Evolutionary conservation across 768 basidiomycete species (phyloP).

Genomic region (Albatrellus ellisii): DNA sequence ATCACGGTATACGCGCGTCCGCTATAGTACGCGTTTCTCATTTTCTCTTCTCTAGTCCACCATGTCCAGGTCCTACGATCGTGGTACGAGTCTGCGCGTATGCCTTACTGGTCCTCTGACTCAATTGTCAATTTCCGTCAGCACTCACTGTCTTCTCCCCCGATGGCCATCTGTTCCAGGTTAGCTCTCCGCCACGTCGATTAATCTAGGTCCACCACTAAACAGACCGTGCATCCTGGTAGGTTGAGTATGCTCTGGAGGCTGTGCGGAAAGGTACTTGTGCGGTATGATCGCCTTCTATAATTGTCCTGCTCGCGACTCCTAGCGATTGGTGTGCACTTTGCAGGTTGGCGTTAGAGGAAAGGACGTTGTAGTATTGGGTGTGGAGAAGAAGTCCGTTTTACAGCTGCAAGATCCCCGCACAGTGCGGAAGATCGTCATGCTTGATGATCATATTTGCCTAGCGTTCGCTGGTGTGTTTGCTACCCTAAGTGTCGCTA

Average conservation of each 20-base stretch:
- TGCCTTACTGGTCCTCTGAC: neutral
- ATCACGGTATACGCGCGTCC: constrained; percentile 6
- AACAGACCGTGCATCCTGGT: constrained; percentile 16
- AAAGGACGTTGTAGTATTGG: constrained; percentile 87
- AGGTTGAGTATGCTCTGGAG: constrained; percentile 99
- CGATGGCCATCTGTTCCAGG: constrained; percentile 98
- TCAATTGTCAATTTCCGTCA: constrained; percentile 19
- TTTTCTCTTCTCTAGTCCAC: constrained; percentile 1
- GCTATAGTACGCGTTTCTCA: constrained; percentile 8
- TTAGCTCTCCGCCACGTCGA: constrained; percentile 19
- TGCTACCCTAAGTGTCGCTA: constrained; percentile 2
- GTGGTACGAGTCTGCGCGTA: constrained; percentile 46
- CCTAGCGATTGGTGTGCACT: neutral
- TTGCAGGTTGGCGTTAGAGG: constrained; percentile 88
- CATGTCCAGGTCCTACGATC: constrained; percentile 96
- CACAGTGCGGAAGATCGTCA: constrained; percentile 94
- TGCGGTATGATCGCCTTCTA: constrained; percentile 46
- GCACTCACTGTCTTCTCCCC: constrained; percentile 97
- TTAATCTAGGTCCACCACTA: neutral
- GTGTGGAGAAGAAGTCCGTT: constrained; percentile 98
- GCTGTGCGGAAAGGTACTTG: constrained; percentile 96
- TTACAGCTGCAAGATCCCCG: constrained; percentile 96
- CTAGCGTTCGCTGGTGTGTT: constrained; percentile 89
- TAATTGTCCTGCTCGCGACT: constrained; percentile 5
- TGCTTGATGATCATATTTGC: constrained; percentile 97